These are phyloP conservation scores for Antitrichia curtipendula DNA, from an alignment of 225 moss, liverwort and hornwort genomes.

Conservation along the genomic window DNA sequence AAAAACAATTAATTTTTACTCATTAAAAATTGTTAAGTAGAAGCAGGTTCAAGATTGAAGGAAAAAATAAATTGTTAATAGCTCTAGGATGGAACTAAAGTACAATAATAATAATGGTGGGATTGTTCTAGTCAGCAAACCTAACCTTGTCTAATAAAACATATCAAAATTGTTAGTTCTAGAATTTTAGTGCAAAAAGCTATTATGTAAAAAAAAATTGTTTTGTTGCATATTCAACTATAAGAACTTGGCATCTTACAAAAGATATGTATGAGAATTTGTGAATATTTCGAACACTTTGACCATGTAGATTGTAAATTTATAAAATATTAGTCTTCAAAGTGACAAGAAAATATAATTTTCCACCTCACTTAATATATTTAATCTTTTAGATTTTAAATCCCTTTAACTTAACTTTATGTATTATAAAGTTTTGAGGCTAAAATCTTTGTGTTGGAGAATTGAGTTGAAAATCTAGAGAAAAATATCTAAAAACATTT, in stretches of 20 bases:
- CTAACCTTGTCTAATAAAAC: too few relatives aligned
- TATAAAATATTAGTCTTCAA: neutral
- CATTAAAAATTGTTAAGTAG: too few relatives aligned
- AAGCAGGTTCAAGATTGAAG: too few relatives aligned
- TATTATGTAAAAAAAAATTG: neutral
- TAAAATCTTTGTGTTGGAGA: neutral
- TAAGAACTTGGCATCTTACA: neutral
- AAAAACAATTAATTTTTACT: too few relatives aligned
- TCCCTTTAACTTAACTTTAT: neutral
- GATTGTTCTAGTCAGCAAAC: too few relatives aligned
- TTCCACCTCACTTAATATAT: neutral
- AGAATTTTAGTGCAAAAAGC: neutral
- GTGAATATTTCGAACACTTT: rapidly evolving
- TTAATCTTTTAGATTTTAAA: neutral
- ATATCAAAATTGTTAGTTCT: rapidly evolving
- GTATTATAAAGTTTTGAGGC: neutral
- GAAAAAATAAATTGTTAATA: too few relatives aligned
- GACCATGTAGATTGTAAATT: neutral
- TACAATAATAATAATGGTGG: too few relatives aligned
- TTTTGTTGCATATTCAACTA: rapidly evolving
- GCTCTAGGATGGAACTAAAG: too few relatives aligned
- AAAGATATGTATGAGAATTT: neutral
- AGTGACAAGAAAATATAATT: neutral
- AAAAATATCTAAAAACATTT: too few relatives aligned
- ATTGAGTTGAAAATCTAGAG: neutral